Base-by-base conservation (phyloP, 371 early-diverging fungal species). In the Capniomyces stellatus region DNA sequence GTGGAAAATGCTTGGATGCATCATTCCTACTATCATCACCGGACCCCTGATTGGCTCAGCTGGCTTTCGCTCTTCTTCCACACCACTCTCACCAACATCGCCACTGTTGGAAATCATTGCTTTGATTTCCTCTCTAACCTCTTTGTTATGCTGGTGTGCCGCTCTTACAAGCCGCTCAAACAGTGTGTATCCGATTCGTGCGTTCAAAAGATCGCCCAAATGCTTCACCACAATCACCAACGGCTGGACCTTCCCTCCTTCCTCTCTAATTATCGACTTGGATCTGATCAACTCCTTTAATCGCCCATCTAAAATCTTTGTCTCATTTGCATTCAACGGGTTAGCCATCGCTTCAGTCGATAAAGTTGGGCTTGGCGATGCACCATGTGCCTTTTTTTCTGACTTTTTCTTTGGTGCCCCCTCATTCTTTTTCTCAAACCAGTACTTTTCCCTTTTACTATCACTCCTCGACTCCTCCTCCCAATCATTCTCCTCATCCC, bases 131-230 rank as follows among this genome's bases (percentile, higher is more conserved):
- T 46, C 18, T 6, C 15, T 6, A 6, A 43, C 23, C 19, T 21
- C 51, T 31, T 29, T 39, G 30, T 69, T 69, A 44, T 60, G 63
- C 12, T 40, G 50, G 13, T 51, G 22, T 1, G 51, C 59, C 1
- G 58, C 60, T 1, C 35, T 24, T 10, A 61, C 53, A 22, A 67
- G 52, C 1, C 68, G 58, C 12, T 66, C 52, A 22, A 67, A 69
- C 41, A 69, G 54, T n/a, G 68, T 67, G 46, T 67, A 67, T 0
- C 68, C 68, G 3, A 67, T 58, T 1, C 69, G 69, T 3, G 68
- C 67, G 50, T 67, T 67, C 30, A 67, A 43, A 40, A 67, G 47
- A 35, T 67, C 68, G 31, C 69, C 68, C 55, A 67, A 27, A 29
- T 67, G 64, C 52, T 67, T 67, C 27, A 67, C 29, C 1, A 47